Percentiles rank a stretch among this genome's conserved stretches.
Evolutionary conservation across 208 protist genomes (phyloP).

Genomic region (Acanthamoeba castellanii): DNA sequence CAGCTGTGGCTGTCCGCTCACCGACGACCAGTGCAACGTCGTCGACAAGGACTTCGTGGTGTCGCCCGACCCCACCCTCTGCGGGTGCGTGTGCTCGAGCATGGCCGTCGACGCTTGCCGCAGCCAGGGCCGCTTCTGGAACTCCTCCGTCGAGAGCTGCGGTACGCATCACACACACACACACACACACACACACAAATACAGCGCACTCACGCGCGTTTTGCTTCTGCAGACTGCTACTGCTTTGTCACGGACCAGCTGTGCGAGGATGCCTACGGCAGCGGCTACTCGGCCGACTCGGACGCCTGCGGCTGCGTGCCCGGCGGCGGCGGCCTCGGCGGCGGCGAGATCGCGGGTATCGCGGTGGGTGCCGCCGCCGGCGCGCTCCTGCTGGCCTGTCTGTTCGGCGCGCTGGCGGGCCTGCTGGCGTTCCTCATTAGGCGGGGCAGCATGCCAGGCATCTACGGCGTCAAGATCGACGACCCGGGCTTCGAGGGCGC

Average conservation of each 20-base stretch:
- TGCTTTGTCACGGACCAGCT: constrained; percentile 14
- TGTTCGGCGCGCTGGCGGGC: constrained; percentile 21
- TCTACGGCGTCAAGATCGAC: constrained; percentile 64
- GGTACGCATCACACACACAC: neutral
- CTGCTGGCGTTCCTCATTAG: constrained; percentile 55
- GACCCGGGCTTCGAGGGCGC: constrained; percentile 7
- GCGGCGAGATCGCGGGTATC: constrained; percentile 54
- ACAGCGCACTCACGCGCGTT: neutral
- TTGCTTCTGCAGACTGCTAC: constrained; percentile 2
- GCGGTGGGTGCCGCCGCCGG: neutral
- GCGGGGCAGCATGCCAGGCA: constrained; percentile 26
- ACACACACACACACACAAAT: neutral
- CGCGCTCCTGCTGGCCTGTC: neutral
- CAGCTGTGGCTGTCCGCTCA: constrained; percentile 56
- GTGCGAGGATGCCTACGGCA: constrained; percentile 11
- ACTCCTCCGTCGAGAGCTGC: constrained; percentile 16
- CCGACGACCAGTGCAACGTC: constrained; percentile 8
- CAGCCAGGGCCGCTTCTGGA: constrained; percentile 5
- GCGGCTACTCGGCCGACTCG: constrained; percentile 3
- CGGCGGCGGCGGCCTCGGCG: constrained; percentile 17
- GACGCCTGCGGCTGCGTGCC: neutral
- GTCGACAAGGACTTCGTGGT: neutral
- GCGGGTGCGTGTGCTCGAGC: constrained; percentile 47
- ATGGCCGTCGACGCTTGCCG: neutral
- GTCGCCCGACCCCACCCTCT: constrained; percentile 38